phyloP scores from a whole-genome alignment of 75 land plant species.

The Picea glauca region DNA sequence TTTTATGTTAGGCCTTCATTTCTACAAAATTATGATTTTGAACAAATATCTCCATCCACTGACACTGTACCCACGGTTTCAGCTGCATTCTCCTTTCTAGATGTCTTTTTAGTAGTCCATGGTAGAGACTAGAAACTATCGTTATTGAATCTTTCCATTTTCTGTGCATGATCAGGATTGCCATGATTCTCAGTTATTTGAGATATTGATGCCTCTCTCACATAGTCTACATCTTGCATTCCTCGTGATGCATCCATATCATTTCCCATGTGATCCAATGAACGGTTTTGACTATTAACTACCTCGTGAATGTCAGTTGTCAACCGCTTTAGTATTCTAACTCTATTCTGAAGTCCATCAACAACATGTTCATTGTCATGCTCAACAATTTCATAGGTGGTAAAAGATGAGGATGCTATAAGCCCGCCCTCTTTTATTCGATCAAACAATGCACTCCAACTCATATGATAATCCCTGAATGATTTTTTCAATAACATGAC shows the following conservation, averaged over 20 bases:
- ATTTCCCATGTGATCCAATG: too few relatives aligned
- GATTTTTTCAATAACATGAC: too few relatives aligned
- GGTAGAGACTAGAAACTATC: not conserved
- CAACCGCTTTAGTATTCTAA: conserved; percentile 61
- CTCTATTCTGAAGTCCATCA: conserved; percentile 81
- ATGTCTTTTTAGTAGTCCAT: not conserved
- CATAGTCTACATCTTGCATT: not conserved
- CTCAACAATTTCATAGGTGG: conserved; percentile 78
- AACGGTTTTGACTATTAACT: not conserved
- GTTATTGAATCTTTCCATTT: not conserved
- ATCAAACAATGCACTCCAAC: conserved; percentile 65
- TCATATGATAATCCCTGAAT: conserved; percentile 53
- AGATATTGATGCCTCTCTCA: not conserved
- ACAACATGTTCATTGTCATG: conserved; percentile 81
- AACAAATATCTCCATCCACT: not conserved
- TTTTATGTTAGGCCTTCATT: not conserved
- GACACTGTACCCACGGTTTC: not conserved
- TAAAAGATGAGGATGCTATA: conserved; percentile 56
- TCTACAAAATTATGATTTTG: not conserved
- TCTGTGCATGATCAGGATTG: not conserved
- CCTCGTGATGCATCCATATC: too few relatives aligned
- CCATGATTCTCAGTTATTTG: not conserved
- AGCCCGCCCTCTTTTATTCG: conserved; percentile 85
- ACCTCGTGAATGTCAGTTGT: conserved; percentile 24
- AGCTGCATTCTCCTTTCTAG: not conserved